Base-by-base conservation (phyloP, 192 early-diverging fungal genomes). In the Paraglomus brasilianum region DNA sequence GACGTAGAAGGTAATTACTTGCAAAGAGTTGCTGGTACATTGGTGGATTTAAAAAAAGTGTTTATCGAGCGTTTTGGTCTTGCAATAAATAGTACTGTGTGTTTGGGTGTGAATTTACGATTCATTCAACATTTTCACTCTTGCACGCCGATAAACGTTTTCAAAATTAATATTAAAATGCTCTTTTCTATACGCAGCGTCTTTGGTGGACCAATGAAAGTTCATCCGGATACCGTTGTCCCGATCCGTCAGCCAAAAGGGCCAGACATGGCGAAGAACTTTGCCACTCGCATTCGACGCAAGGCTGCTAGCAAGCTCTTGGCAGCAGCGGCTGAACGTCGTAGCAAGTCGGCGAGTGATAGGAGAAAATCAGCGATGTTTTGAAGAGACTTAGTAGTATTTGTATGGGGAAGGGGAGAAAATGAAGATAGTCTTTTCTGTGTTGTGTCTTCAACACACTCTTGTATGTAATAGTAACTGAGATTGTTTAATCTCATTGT, bases 171-270 rank as follows among this genome's bases (percentile, higher is more conserved):
- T 15, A 1, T 22, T 24, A 62, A 19, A 13, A 11, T 42, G 7
- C 13, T 53, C n/a, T 30, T 41, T 3, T 4, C 13, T 67, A 45
- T 49, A 8, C 9, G 24, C 57, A 69, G 67, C 42, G 53, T 69
- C 11, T 53, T 69, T 57, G 67, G 67, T 5, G 67, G 67, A 21
- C 67, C 67, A 36, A 38, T 57, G 67, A 69, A 57, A 47, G 42
- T 69, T 10, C 51, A 69, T 45, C 53, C 67, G 24, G 67, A 69
- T 42, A 55, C 67, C 15, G 42, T 69, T 56, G 42, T 69, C 17
- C 67, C 67, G 10, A 69, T 69, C 46, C 67, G 67, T 43, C 67
- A 69, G 19, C 67, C 67, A 17, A 69, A 69, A 56, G 67, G 67
- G 0, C 67, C 67, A 5, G 67, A 69, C 46, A 69, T 69, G 51